These are phyloP conservation scores for Pyracantha coccinea DNA, from an alignment of 331 rosid genomes.

Conservation along the genomic window DNA sequence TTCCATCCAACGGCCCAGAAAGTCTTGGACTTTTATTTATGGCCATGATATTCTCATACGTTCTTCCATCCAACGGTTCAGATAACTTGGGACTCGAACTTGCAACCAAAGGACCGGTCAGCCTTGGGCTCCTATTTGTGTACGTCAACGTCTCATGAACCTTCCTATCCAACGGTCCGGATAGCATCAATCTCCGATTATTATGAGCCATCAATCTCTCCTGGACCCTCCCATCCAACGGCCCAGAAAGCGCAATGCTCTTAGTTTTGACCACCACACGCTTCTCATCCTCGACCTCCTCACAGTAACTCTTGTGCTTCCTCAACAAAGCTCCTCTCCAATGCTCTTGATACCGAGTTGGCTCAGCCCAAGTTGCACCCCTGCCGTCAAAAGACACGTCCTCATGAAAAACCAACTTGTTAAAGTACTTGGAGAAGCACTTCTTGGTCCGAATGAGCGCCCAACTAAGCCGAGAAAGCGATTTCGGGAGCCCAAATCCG, in stretches of 20 bases:
- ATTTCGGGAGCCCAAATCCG: background rate
- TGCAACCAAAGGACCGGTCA: constrained; percentile 11
- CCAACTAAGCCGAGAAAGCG: constrained; percentile 30
- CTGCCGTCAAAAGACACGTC: background rate
- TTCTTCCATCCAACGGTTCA: constrained; percentile 37
- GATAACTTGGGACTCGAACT: constrained; percentile 44
- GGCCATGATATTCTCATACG: constrained; percentile 12
- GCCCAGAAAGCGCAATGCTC: constrained; percentile 65
- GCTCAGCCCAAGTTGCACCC: constrained; percentile 10
- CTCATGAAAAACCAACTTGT: constrained; percentile 24
- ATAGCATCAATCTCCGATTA: constrained; percentile 36
- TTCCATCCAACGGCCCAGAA: constrained; percentile 33
- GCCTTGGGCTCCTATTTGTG: constrained; percentile 36
- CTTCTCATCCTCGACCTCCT: constrained; percentile 24
- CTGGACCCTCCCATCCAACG: constrained; percentile 52
- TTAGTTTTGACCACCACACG: constrained; percentile 21
- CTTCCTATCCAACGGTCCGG: constrained; percentile 66
- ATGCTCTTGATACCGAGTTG: constrained; percentile 26
- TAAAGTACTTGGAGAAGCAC: constrained; percentile 47
- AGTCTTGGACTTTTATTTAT: constrained; percentile 18
- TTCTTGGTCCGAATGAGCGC: constrained; percentile 38
- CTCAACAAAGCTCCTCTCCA: constrained; percentile 38
- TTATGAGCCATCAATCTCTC: constrained; percentile 24
- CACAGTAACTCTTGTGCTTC: constrained; percentile 20
- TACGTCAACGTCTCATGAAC: constrained; percentile 32